Percentiles rank a stretch among this genome's conserved stretches.
These are phyloP conservation scores for Mycothermus thermophilus DNA, from an alignment of 495 filamentous ascomycete genomes.

Conservation along the genomic window DNA sequence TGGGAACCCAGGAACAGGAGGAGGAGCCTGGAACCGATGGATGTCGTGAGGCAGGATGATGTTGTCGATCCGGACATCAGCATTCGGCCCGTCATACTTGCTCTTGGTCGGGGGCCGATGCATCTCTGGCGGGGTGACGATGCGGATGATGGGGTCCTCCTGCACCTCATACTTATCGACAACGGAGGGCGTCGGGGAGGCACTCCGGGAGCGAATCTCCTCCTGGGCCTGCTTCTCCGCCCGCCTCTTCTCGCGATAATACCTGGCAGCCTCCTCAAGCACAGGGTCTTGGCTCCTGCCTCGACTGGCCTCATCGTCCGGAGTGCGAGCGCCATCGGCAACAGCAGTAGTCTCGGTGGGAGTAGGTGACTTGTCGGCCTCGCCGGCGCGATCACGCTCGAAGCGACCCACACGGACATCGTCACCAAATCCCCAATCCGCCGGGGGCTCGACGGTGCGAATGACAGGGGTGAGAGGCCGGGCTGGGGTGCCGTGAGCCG, in stretches of 20 bases:
- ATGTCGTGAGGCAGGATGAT: conserved; percentile 28
- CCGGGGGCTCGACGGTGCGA: conserved; percentile 30
- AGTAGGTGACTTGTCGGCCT: conserved; percentile 24
- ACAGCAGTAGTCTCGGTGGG: conserved; percentile 23
- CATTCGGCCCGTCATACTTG: conserved; percentile 40
- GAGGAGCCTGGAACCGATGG: conserved; percentile 13
- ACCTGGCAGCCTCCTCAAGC: conserved; percentile 36
- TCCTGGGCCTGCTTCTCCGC: conserved; percentile 32
- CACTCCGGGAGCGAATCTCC: conserved; percentile 33
- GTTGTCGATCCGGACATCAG: conserved; percentile 40
- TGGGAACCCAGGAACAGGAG: neutral
- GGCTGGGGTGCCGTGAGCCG: conserved; percentile 20
- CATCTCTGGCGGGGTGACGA: conserved; percentile 36
- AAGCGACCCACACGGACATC: conserved; percentile 26
- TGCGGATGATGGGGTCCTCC: conserved; percentile 21
- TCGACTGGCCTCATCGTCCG: neutral
- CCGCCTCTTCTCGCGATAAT: conserved; percentile 36
- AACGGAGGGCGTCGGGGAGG: conserved; percentile 32
- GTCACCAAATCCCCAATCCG: conserved; percentile 6
- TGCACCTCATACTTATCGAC: conserved; percentile 33
- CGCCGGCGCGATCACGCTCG: conserved; percentile 24
- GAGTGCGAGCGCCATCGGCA: conserved; percentile 13
- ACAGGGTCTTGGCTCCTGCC: conserved; percentile 21
- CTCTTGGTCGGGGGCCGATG: conserved; percentile 28
- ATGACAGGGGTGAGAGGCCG: conserved; percentile 26